phyloP scores from a whole-genome alignment of 139 green algal genomes.

The Chlorella ohadii region DNA sequence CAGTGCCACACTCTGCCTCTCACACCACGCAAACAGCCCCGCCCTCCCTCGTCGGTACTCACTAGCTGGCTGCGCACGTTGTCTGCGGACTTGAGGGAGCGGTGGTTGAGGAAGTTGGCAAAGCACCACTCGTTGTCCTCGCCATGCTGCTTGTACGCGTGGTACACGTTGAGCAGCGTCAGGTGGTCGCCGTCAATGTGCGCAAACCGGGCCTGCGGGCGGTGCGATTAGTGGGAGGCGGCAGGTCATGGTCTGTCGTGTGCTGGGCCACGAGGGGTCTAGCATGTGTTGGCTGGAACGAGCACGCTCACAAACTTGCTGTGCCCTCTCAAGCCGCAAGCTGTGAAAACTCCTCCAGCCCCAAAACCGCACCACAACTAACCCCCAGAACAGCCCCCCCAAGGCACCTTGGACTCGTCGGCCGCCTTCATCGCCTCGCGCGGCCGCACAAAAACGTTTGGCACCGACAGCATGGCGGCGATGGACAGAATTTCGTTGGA shows the following conservation, averaged over 20 bases:
- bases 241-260: too few relatives aligned
- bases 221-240: too few relatives aligned
- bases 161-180: constrained; percentile 98
- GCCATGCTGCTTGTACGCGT: constrained; percentile 95
- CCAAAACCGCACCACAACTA: too few relatives aligned
- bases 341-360: too few relatives aligned
- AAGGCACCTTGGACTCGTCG: constrained; percentile 90
- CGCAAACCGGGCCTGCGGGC: constrained; percentile 75
- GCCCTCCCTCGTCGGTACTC: too few relatives aligned
- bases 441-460: constrained; percentile 95
- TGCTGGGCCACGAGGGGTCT: too few relatives aligned
- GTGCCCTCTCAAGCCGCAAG: too few relatives aligned
- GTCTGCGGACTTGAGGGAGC: constrained; percentile 94
- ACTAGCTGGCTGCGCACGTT: constrained; percentile 95
- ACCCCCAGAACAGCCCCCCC: too few relatives aligned
- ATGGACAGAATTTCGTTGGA: constrained; percentile 98
- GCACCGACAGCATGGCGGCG: constrained; percentile 94
- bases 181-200: constrained; percentile 99
- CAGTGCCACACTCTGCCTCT: too few relatives aligned
- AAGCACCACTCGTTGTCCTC: constrained; percentile 93
- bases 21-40: too few relatives aligned
- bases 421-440: constrained; percentile 89
- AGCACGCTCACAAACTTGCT: too few relatives aligned
- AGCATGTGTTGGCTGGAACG: too few relatives aligned
- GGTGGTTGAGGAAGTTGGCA: constrained; percentile 96